Conservation (phyloP, 2,329 filamentous ascomycete species). For the Myriangium duriaei region DNA sequence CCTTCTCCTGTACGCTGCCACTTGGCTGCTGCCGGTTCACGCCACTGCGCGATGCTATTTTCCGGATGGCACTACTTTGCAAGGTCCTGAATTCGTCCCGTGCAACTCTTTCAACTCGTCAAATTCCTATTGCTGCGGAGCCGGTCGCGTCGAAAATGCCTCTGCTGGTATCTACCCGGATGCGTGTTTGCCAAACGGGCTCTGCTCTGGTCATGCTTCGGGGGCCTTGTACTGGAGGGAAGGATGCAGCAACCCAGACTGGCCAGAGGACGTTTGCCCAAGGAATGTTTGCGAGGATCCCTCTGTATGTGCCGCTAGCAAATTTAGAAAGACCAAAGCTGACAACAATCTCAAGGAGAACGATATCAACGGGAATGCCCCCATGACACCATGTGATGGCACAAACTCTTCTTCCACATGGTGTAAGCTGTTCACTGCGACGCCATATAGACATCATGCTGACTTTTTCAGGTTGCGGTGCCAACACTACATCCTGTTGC, state of each 20-base stretch:
- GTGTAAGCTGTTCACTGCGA: conserved; percentile 1
- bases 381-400: conserved; percentile 7
- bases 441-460: background rate
- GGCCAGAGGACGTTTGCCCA: conserved; percentile 7
- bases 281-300: conserved; percentile 8
- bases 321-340: background rate
- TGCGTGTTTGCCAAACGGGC: conserved; percentile 6
- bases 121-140: conserved; percentile 7
- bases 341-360: background rate
- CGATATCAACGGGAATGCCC: conserved; percentile 6
- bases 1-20: background rate
- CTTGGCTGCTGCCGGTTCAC: background rate
- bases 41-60: conserved; percentile 4
- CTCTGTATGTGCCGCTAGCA: background rate
- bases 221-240: conserved; percentile 6
- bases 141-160: background rate
- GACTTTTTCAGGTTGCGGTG: conserved; percentile 3
- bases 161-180: background rate
- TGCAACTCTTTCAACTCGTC: conserved; percentile 9
- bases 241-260: conserved; percentile 9
- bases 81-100: conserved; percentile 5
- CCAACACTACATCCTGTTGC: conserved; percentile 5
- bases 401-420: conserved; percentile 5
- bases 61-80: conserved; percentile 3
- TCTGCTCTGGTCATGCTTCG: conserved; percentile 3